phyloP scores from a whole-genome alignment of 148 eudicot species.

The Rhododendron kiyosumense region DNA sequence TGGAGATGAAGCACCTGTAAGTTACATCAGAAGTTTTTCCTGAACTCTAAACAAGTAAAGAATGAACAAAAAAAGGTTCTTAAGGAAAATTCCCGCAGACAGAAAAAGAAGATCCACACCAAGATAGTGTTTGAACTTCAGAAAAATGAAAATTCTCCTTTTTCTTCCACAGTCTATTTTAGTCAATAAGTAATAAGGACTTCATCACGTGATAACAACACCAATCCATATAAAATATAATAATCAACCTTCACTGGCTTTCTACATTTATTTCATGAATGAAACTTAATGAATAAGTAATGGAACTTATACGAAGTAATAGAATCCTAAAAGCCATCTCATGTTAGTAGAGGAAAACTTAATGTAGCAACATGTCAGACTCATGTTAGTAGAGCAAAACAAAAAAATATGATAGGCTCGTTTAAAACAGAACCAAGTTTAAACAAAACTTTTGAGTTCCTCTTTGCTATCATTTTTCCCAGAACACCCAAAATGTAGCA shows the following conservation, averaged over 20 bases:
- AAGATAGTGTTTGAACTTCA: background rate
- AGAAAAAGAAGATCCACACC: conserved; percentile 1
- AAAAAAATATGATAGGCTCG: background rate
- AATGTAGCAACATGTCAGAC: background rate
- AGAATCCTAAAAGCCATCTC: background rate
- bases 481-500: background rate
- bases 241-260: background rate
- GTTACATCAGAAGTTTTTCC: conserved; percentile 1
- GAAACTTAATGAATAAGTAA: background rate
- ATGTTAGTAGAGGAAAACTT: background rate
- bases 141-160: background rate
- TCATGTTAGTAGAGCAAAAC: background rate
- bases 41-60: background rate
- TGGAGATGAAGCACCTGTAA: conserved; percentile 70
- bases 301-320: background rate
- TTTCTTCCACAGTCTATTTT: background rate
- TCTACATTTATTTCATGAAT: background rate
- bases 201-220: background rate
- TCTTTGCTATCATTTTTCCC: background rate
- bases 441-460: background rate
- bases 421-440: background rate
- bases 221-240: background rate
- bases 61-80: background rate
- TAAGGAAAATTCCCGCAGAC: background rate
- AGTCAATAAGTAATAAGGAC: background rate